These are phyloP conservation scores for Sugiyamaella castrensis DNA, from an alignment of 1,139 yeast genomes.

Conservation along the genomic window DNA sequence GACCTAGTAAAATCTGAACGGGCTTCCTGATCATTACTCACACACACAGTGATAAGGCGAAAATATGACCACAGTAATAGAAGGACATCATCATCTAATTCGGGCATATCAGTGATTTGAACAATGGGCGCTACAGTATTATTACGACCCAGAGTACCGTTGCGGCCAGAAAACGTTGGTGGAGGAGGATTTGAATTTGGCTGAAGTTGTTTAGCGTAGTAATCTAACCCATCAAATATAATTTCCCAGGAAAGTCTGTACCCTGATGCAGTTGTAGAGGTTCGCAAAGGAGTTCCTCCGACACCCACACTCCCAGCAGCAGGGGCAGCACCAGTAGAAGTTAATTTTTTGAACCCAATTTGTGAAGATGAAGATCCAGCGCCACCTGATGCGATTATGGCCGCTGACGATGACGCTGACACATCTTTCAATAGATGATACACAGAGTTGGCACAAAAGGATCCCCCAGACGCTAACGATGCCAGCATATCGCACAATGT, in stretches of 20 bases:
- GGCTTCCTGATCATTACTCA: conserved; percentile 44
- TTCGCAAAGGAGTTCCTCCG: conserved; percentile 7
- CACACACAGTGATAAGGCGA: conserved; percentile 51
- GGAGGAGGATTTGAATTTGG: conserved; percentile 6
- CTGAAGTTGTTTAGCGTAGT: conserved; percentile 51
- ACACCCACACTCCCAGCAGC: not conserved
- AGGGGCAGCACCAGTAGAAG: too few relatives aligned
- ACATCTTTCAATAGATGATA: conserved; percentile 38
- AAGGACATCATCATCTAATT: conserved; percentile 60
- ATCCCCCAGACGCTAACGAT: conserved; percentile 61
- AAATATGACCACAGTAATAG: conserved; percentile 72
- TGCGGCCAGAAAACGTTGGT: not conserved
- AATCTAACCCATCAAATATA: conserved; percentile 54
- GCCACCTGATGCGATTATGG: not conserved
- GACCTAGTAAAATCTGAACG: conserved; percentile 37
- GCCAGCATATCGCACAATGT: conserved; percentile 78
- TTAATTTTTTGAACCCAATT: too few relatives aligned
- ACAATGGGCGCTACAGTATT: conserved; percentile 3
- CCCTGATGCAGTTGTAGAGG: conserved; percentile 10
- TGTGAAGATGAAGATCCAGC: too few relatives aligned
- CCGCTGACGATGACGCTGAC: not conserved
- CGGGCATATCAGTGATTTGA: conserved; percentile 7
- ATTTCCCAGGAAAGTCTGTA: conserved; percentile 49
- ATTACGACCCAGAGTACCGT: conserved; percentile 2
- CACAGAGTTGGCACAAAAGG: conserved; percentile 48